A percentile compares a stretch with the other conserved stretches of the same genome.
Evolutionary conservation across 2,329 filamentous ascomycete genomes (phyloP).

Genomic region (Pseudogymnoascus sp.): DNA sequence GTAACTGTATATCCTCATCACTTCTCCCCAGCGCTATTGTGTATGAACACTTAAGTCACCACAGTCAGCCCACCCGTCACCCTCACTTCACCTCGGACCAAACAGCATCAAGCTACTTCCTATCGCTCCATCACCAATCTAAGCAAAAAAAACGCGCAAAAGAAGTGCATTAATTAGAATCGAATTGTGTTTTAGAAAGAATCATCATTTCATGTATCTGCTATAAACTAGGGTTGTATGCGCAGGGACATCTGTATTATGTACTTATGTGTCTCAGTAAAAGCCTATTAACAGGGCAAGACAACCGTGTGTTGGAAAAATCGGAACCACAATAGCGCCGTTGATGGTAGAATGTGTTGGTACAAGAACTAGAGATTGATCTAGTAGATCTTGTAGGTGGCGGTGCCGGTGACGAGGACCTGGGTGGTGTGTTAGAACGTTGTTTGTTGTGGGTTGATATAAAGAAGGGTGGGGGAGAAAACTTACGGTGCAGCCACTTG

Average conservation of each 20-base stretch:
- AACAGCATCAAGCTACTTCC: neutral
- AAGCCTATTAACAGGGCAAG: neutral
- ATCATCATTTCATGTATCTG: neutral
- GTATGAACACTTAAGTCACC: neutral
- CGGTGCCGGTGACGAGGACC: constrained; percentile 1
- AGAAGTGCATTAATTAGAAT: neutral
- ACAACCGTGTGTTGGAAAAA: neutral
- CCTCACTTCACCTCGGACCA: neutral
- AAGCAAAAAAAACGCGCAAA: neutral
- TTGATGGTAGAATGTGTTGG: neutral
- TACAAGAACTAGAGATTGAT: neutral
- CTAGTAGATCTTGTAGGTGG: constrained; percentile 3
- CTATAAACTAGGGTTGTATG: neutral
- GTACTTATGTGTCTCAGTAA: neutral
- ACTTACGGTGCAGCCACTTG: constrained; percentile 30
- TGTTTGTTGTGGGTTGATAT: neutral
- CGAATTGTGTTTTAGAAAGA: neutral
- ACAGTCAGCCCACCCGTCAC: neutral
- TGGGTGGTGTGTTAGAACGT: neutral
- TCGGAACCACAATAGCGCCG: neutral
- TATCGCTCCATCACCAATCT: neutral
- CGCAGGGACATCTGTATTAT: neutral
- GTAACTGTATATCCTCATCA: neutral
- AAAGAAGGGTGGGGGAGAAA: neutral
- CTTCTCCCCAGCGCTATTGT: neutral